These are phyloP conservation scores for Zygosaccharomyces lentus DNA, from an alignment of 805 yeast species.

Conservation along the genomic window DNA sequence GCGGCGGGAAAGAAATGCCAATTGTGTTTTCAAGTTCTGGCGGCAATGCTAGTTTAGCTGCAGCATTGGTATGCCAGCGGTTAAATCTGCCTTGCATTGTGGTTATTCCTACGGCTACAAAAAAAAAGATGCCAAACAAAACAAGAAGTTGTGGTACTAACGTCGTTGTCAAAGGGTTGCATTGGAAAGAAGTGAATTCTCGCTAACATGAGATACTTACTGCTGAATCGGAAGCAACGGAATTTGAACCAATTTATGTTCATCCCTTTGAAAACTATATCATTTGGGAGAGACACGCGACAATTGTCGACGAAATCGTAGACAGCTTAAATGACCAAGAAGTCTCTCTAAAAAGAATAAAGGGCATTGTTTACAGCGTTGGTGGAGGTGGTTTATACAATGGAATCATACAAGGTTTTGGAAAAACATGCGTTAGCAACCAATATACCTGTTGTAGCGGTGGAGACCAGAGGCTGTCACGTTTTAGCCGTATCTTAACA, in stretches of 20 bases:
- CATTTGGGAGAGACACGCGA: conserved; percentile 53
- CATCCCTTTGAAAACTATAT: conserved; percentile 50
- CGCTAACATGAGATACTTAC: conserved; percentile 29
- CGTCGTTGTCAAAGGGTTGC: conserved; percentile 43
- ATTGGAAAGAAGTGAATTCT: conserved; percentile 49
- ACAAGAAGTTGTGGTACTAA: conserved; percentile 46
- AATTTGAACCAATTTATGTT: conserved; percentile 41
- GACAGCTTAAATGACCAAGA: conserved; percentile 23
- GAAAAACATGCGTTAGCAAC: conserved; percentile 33
- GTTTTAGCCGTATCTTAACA: conserved; percentile 48
- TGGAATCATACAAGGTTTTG: conserved; percentile 45
- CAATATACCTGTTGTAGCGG: conserved; percentile 39
- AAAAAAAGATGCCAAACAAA: conserved; percentile 40
- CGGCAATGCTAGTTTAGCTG: conserved; percentile 50
- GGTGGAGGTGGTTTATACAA: conserved; percentile 56
- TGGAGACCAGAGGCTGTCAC: conserved; percentile 59
- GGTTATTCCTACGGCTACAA: conserved; percentile 51
- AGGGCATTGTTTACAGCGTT: conserved; percentile 49
- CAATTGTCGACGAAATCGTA: conserved; percentile 43
- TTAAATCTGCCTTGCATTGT: conserved; percentile 48
- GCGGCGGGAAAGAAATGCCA: conserved; percentile 25
- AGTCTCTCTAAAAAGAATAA: conserved; percentile 27
- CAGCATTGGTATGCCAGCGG: conserved; percentile 37
- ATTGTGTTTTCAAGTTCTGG: conserved; percentile 49
- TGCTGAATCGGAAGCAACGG: neutral